phyloP scores from a whole-genome alignment of 1,284 basidiomycete species.

The Gymnopus androsaceus region DNA sequence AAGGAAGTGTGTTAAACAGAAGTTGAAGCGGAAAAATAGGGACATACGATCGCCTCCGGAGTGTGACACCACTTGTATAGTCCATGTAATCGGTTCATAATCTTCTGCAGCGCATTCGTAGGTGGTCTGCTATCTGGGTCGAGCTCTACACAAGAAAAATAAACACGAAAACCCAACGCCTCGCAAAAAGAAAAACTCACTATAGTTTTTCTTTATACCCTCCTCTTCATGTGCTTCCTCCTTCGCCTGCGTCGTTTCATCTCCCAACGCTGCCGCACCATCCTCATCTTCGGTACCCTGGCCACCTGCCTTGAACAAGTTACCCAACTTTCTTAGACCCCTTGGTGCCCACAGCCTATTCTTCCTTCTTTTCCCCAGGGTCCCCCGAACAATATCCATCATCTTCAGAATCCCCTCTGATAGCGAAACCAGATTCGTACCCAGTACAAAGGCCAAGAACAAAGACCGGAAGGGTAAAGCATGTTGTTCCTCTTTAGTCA shows the following conservation, averaged over 20 bases:
- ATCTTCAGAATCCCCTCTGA: conserved; percentile 46
- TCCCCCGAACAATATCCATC: conserved; percentile 43
- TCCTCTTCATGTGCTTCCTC: conserved; percentile 21
- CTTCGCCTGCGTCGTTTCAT: conserved; percentile 10
- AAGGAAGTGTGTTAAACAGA: not conserved
- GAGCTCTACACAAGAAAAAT: conserved; percentile 29
- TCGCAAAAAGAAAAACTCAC: conserved; percentile 30
- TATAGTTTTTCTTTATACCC: conserved; percentile 32
- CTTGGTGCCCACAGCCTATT: conserved; percentile 55
- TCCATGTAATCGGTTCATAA: conserved; percentile 36
- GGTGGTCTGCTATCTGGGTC: conserved; percentile 54
- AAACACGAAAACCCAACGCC: not conserved
- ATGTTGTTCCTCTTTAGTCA: conserved; percentile 4
- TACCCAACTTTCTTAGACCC: conserved; percentile 44
- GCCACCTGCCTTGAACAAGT: conserved; percentile 31
- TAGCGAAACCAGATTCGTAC: conserved; percentile 43
- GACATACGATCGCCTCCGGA: conserved; percentile 43
- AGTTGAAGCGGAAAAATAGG: too few relatives aligned
- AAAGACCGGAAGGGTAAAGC: conserved; percentile 40
- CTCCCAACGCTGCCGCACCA: conserved; percentile 18
- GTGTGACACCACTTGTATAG: conserved; percentile 45
- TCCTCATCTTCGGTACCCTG: conserved; percentile 28
- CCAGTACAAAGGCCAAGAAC: conserved; percentile 49
- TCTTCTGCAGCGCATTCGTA: conserved; percentile 41
- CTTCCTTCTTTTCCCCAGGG: conserved; percentile 38